phyloP scores from a whole-genome alignment of 2,329 filamentous ascomycete genomes.

The Rhytidhysteron rufulum region DNA sequence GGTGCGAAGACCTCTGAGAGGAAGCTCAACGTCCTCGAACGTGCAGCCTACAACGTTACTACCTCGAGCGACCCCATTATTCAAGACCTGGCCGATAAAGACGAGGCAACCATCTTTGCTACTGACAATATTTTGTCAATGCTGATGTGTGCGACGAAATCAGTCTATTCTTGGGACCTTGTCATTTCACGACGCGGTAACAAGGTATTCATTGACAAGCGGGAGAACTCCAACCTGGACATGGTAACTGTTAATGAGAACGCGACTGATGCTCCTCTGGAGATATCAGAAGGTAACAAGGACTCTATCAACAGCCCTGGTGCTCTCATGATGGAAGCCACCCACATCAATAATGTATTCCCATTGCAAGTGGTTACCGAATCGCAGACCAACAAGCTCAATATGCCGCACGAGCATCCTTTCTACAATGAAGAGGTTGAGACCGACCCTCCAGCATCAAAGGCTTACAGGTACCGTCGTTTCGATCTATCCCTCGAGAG shows the following conservation, averaged over 20 bases:
- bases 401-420: constrained; percentile 86
- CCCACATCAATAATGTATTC: constrained; percentile 99
- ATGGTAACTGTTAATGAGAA: constrained; percentile 99
- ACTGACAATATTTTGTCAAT: constrained; percentile 97
- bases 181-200: constrained; percentile 88
- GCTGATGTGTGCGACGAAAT: constrained; percentile 97
- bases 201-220: constrained; percentile 99
- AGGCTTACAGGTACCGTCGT: constrained; percentile 96
- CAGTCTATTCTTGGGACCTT: constrained; percentile 97
- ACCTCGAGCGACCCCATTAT: constrained; percentile 95
- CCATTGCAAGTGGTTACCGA: constrained; percentile 91
- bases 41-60: constrained; percentile 96
- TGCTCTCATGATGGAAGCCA: constrained; percentile 92
- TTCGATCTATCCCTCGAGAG: constrained; percentile 90
- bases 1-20: constrained; percentile 80
- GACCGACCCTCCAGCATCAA: constrained; percentile 88
- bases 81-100: constrained; percentile 92
- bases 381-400: constrained; percentile 70
- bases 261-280: constrained; percentile 88
- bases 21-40: constrained; percentile 83
- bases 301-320: constrained; percentile 92
- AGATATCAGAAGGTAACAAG: constrained; percentile 87
- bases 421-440: constrained; percentile 96
- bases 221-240: constrained; percentile 88
- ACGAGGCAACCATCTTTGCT: constrained; percentile 94